Conservation (phyloP, 257 asterid species). For the Datura wrightii region DNA sequence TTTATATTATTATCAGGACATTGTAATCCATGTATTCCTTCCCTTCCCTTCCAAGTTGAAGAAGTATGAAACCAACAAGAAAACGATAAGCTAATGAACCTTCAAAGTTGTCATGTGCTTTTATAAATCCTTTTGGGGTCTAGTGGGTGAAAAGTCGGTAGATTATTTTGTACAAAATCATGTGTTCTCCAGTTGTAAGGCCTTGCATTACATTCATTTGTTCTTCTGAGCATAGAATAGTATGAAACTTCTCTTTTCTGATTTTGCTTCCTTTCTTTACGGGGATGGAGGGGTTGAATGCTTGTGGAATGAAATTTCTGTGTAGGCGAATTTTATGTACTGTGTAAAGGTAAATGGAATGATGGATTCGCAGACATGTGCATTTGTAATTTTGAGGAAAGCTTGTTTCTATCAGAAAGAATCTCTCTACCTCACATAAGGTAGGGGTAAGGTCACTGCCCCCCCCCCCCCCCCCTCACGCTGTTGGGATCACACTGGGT, state of each 20-base stretch:
- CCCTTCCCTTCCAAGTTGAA: background rate
- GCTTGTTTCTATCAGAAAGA: background rate
- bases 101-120: background rate
- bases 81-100: background rate
- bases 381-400: background rate
- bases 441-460: background rate
- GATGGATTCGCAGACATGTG: background rate
- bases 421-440: background rate
- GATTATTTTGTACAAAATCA: slow-evolving; percentile 4
- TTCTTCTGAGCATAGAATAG: slow-evolving; percentile 6
- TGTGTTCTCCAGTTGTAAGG: background rate
- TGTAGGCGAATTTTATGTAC: background rate
- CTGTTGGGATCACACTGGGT: background rate
- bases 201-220: slow-evolving; percentile 14
- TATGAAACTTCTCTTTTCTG: background rate
- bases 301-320: slow-evolving; percentile 5
- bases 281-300: slow-evolving; percentile 10
- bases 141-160: slow-evolving; percentile 7
- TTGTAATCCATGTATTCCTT: background rate
- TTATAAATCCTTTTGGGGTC: slow-evolving; percentile 3
- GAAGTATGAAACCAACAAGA: slow-evolving; percentile 1
- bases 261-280: background rate
- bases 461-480: background rate
- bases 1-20: slow-evolving; percentile 6
- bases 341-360: background rate